These are phyloP conservation scores for Hypoxylon rickii DNA, from an alignment of 495 filamentous ascomycete species.

Conservation along the genomic window DNA sequence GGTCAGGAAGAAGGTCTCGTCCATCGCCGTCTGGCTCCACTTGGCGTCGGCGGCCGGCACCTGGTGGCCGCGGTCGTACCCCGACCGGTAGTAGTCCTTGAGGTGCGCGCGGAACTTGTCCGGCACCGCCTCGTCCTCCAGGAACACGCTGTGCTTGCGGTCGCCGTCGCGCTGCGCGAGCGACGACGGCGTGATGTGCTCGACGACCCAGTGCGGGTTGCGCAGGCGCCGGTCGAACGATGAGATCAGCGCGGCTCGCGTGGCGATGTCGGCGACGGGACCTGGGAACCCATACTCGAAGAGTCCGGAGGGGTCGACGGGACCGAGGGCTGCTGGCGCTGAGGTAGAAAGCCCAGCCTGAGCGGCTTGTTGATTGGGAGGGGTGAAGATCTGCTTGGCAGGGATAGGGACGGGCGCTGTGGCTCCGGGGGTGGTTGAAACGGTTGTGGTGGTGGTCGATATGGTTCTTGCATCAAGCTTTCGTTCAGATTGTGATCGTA, in stretches of 20 bases:
- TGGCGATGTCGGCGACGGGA: conserved; percentile 80
- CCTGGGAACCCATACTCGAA: conserved; percentile 98
- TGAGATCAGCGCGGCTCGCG: conserved; percentile 73
- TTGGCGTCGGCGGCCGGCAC: conserved; percentile 97
- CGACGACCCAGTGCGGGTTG: conserved; percentile 93
- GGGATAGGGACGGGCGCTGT: conserved; percentile 52
- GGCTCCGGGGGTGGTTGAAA: conserved; percentile 40
- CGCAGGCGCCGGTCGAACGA: conserved; percentile 89
- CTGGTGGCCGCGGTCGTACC: conserved; percentile 96
- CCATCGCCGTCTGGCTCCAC: conserved; percentile 92
- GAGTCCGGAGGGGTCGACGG: conserved; percentile 84
- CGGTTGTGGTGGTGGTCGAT: conserved; percentile 49
- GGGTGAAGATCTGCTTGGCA: conserved; percentile 45
- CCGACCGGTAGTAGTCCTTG: conserved; percentile 89
- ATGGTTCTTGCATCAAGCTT: conserved; percentile 50
- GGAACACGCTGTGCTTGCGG: conserved; percentile 79
- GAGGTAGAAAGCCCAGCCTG: conserved; percentile 27
- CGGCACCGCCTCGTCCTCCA: conserved; percentile 80
- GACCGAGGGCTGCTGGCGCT: conserved; percentile 41
- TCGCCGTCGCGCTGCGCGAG: conserved; percentile 75
- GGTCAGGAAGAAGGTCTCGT: conserved; percentile 86
- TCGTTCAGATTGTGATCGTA: conserved; percentile 54
- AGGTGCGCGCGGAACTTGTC: conserved; percentile 86
- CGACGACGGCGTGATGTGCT: conserved; percentile 94
- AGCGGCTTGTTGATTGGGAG: conserved; percentile 39